Base-by-base conservation (phyloP, 345 rosid genomes). In the Eucalyptus fibrosa region DNA sequence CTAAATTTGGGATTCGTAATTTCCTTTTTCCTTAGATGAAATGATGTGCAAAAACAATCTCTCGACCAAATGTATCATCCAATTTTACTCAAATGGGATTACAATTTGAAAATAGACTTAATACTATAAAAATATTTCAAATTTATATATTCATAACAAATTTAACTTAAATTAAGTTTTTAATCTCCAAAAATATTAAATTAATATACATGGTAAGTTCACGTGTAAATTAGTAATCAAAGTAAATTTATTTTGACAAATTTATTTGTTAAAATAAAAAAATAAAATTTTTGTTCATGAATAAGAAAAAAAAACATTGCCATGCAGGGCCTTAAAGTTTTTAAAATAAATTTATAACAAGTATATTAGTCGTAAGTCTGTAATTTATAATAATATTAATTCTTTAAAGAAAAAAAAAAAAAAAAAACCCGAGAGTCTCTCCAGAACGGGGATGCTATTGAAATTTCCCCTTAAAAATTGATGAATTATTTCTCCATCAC, bases 301-400 rank as follows among this genome's bases (percentile, higher is more conserved):
- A 34, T 3, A 34, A 34, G 37, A 34, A 34, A 34, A 34, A 34
- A 2, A 3, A 34, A 34, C 37, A 34, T 34, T 34, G 37, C 37
- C 37, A 34, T 34, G 37, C 3, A 34, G 37, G 37, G 37, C 37
- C 37, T 10, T 56, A 0, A 2, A 2, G 5, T 53, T 53, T 0
- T 19, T 21, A 4, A 53, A 53, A 53, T 53, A 8, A 53, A 53
- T 21, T 53, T 53, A 53, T 21, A 21, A 8, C 1, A 8, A 53
- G 26, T 19, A 2, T 0, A 53, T 53, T 19, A 53, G 5, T 53
- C 0, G 0, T 1, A 53, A 53, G 2, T 53, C 2, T 53, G 26
- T 53, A 53, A 53, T 53, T 53, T 53, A 1, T 19, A 3, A 18
- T 19, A 53, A 3, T 8, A 19, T 53, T 53, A 53, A 53, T 53